Base-by-base conservation (phyloP, 768 basidiomycete genomes). In the Leccinum sublutescens region DNA sequence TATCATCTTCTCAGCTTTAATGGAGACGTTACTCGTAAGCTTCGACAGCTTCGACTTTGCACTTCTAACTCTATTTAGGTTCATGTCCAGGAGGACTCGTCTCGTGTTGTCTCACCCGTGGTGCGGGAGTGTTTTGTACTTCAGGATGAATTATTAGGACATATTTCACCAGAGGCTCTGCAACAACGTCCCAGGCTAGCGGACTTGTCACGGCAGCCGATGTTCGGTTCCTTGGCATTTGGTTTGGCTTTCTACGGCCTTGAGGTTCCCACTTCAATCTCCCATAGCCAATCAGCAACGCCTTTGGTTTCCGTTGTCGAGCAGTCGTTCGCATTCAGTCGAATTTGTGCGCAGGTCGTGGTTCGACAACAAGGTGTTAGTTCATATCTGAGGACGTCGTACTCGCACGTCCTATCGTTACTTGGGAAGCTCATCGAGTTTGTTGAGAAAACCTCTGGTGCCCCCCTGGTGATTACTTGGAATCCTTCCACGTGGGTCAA, bases 1-100 rank as follows among this genome's bases (percentile, higher is more conserved):
- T 0, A 73, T 94, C 47, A 77, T 93, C 14, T 88, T 95, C 58
- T 78, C 85, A 2, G 86, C 84, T 6, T 76, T 92, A 47, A 68
- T 88, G 43, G 88, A 92, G 60, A 66, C 81, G 5, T 62, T 93
- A 34, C 75, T 83, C 61, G 93, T 94, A 71, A 72, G 14, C 29
- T 19, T 48, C 3, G 25, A n/a, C 45, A 50, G 0, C 23, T 43
- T 51, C 21, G 8, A 3, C 14, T 14, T 29, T 15, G 9, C 33
- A 51, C 10, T 21, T 58, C 59, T 62, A 59, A 66, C 40, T 33
- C 5, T 21, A 33, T 55, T 50, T 33, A 81, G 79, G 62, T 74
- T 21, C 71, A 77, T 58, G 61, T 83, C 19, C 71, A 72, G 62
- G 67, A 63, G n/a, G 74, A 78, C 57, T 60, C 71, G 19, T 66